Conservation (phyloP, 2,329 filamentous ascomycete genomes). For the Rutstroemia sp. region DNA sequence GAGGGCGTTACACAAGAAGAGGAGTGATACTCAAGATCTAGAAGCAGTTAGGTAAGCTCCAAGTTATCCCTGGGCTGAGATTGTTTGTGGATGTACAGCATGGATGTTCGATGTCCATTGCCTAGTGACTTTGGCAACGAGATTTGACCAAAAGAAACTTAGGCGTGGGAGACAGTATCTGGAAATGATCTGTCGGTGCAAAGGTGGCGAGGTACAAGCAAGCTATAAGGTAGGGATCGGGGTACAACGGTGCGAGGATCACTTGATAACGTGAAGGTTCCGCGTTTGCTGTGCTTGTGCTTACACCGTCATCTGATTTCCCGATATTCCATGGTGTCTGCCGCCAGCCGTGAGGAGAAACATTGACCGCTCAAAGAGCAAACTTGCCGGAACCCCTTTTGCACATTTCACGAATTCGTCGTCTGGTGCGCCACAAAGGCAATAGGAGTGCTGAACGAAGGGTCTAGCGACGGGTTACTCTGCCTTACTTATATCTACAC, state of each 20-base stretch:
- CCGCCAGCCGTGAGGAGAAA: neutral
- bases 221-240: neutral
- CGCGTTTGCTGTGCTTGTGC: neutral
- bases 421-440: too few relatives aligned
- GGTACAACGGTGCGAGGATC: neutral
- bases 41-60: too few relatives aligned
- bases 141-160: too few relatives aligned
- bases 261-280: constrained; percentile 8
- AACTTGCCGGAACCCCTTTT: neutral
- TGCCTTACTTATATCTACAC: neutral
- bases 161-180: too few relatives aligned
- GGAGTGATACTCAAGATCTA: too few relatives aligned
- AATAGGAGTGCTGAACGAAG: neutral
- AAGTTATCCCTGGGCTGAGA: too few relatives aligned
- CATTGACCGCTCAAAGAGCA: constrained; percentile 1
- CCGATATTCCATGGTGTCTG: neutral
- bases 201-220: neutral
- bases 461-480: neutral
- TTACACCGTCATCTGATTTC: neutral
- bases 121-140: too few relatives aligned
- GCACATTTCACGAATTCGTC: neutral
- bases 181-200: neutral
- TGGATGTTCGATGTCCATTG: too few relatives aligned
- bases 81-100: too few relatives aligned
- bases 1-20: too few relatives aligned